These are phyloP conservation scores for Pseudogymnoascus sp. DNA, from an alignment of 2,329 filamentous ascomycete species.

Conservation along the genomic window DNA sequence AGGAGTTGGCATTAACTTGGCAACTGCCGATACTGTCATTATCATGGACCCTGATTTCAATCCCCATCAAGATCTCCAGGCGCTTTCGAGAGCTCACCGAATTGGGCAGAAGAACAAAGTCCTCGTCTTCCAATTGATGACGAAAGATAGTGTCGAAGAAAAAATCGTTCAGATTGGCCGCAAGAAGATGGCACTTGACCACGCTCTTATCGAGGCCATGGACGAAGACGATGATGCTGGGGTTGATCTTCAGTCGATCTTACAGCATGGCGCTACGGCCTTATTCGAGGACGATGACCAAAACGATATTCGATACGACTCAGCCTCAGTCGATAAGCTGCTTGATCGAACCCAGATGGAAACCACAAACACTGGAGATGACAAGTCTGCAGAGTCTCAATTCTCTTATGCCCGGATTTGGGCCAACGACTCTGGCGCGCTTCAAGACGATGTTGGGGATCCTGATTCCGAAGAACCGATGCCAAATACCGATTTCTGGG, in stretches of 20 bases:
- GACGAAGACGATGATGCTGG: constrained; percentile 72
- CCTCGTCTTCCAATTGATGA: constrained; percentile 90
- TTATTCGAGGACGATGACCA: constrained; percentile 71
- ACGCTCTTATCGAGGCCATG: constrained; percentile 89
- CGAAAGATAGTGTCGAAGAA: constrained; percentile 80
- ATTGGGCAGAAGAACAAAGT: constrained; percentile 97
- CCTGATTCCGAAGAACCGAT: constrained; percentile 43
- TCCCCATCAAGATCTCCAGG: constrained; percentile 94
- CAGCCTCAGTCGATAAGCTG: constrained; percentile 74
- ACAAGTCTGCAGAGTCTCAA: constrained; percentile 62
- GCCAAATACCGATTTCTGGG: constrained; percentile 71
- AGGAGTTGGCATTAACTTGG: constrained; percentile 94
- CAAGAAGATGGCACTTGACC: constrained; percentile 92
- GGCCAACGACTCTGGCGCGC: constrained; percentile 68
- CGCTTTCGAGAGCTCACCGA: constrained; percentile 84
- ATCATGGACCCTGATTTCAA: constrained; percentile 96
- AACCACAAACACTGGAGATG: constrained; percentile 56
- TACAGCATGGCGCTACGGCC: constrained; percentile 79
- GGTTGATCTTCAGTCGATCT: constrained; percentile 76
- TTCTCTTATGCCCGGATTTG: constrained; percentile 90
- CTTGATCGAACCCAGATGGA: constrained; percentile 81
- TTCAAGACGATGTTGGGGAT: constrained; percentile 56
- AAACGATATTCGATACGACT: constrained; percentile 74
- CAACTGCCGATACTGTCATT: constrained; percentile 94
- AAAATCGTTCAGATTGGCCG: constrained; percentile 93